phyloP scores from a whole-genome alignment of 2,329 filamentous ascomycete genomes.

The Fusarium multiceps region DNA sequence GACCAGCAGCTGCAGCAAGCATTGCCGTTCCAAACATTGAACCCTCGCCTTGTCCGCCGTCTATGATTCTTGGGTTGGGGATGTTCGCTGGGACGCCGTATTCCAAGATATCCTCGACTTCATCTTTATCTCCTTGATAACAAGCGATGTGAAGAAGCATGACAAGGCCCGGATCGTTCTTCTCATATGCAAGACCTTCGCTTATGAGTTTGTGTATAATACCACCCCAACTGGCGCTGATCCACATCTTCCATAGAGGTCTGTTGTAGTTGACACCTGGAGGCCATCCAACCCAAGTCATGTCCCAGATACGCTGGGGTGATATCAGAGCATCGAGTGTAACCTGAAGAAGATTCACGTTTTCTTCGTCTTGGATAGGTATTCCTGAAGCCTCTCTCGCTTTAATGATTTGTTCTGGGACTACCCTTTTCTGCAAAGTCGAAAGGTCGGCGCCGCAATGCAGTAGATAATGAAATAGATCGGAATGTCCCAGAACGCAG shows the following conservation, averaged over 20 bases:
- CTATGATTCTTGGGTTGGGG: neutral
- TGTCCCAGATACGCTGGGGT: slow-evolving; percentile 1
- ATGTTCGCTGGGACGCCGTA: neutral
- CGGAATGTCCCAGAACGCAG: slow-evolving; percentile 12
- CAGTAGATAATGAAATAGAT: neutral
- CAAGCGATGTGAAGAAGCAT: slow-evolving; percentile 26
- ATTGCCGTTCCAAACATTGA: slow-evolving; percentile 5
- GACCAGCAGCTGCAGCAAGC: slow-evolving; percentile 9
- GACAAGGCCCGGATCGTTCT: neutral
- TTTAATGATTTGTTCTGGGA: neutral
- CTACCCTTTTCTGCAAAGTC: neutral
- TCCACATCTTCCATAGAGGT: neutral
- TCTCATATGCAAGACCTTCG: neutral
- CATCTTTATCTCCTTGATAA: neutral
- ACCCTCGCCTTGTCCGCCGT: slow-evolving; percentile 7
- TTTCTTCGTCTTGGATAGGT: neutral
- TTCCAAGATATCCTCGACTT: neutral
- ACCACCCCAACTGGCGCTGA: slow-evolving; percentile 2
- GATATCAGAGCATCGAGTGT: slow-evolving; percentile 22
- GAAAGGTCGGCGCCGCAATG: neutral
- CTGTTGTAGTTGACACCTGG: slow-evolving; percentile 3
- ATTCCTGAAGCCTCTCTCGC: neutral
- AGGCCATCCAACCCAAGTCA: slow-evolving; percentile 21
- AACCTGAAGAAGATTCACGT: slow-evolving; percentile 4
- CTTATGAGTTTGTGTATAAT: slow-evolving; percentile 1